Evolutionary conservation across 768 basidiomycete species (phyloP).

Genomic region (Gloeopeniophorella convolvens): DNA sequence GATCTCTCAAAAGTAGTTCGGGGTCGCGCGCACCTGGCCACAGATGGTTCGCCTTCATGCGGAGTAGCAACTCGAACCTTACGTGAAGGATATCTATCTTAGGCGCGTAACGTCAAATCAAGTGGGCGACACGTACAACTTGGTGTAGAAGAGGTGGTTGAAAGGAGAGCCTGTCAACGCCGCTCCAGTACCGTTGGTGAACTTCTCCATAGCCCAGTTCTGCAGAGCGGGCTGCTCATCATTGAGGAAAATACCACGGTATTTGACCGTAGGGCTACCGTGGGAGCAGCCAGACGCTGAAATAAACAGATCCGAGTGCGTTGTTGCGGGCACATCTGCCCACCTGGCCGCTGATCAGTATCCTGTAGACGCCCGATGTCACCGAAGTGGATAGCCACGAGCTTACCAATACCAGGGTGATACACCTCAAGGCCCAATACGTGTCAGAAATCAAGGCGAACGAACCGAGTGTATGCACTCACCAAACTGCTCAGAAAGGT

Average conservation of each 20-base stretch:
- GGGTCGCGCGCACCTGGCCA: constrained; percentile 43
- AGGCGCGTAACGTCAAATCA: constrained; percentile 11
- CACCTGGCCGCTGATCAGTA: constrained; percentile 39
- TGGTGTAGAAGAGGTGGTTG: constrained; percentile 54
- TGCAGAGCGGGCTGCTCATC: constrained; percentile 69
- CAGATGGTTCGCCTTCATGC: constrained; percentile 62
- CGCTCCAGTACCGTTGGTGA: constrained; percentile 55
- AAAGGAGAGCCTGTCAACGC: constrained; percentile 48
- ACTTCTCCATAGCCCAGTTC: constrained; percentile 66
- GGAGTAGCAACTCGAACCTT: constrained; percentile 60
- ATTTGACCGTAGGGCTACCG: constrained; percentile 61
- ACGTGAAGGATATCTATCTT: too few species aligned
- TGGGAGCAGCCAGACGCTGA: constrained; percentile 37
- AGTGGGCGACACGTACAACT: constrained; percentile 41
- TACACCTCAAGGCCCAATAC: constrained; percentile 36
- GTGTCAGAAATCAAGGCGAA: background rate
- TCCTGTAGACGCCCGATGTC: background rate
- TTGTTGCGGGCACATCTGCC: constrained; percentile 67
- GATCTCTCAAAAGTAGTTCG: background rate
- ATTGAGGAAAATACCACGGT: constrained; percentile 68
- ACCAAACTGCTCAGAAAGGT: constrained; percentile 66
- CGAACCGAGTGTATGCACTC: constrained; percentile 2
- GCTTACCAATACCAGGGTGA: constrained; percentile 63
- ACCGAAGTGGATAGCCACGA: background rate
- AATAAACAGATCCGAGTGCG: constrained; percentile 44